Evolutionary conservation across 106 monocot genomes (phyloP).

Genomic region (Gastrodia elata): DNA sequence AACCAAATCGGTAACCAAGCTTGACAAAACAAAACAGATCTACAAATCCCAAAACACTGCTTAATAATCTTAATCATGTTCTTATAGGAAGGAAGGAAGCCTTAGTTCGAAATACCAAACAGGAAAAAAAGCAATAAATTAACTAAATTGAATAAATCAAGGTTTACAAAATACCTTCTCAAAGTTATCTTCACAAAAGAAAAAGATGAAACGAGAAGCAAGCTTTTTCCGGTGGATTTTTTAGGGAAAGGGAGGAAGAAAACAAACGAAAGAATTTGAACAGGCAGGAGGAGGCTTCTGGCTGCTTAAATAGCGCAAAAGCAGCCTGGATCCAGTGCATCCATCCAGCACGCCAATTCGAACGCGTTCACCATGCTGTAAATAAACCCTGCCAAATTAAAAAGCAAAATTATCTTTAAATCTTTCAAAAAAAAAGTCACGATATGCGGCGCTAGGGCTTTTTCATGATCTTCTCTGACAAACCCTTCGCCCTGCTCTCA

Average conservation of each 20-base stretch:
- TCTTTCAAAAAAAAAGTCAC: no score
- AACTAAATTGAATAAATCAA: not conserved
- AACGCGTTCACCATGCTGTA: no score
- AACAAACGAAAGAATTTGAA: not conserved
- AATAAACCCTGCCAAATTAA: no score
- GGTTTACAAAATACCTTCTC: not conserved
- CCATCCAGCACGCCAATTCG: no score
- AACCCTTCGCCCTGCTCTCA: no score
- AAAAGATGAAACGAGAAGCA: not conserved
- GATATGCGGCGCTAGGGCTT: no score
- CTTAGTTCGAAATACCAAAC: not conserved
- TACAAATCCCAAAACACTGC: not conserved
- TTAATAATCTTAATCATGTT: not conserved
- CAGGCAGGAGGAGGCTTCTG: not conserved
- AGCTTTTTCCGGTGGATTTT: not conserved
- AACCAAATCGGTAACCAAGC: not conserved
- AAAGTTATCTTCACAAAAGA: not conserved
- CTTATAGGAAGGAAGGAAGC: not conserved
- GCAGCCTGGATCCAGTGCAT: not conserved
- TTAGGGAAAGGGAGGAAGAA: not conserved
- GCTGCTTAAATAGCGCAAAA: not conserved
- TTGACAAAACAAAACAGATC: not conserved
- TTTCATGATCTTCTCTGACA: no score
- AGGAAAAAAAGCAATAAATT: not conserved
- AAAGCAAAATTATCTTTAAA: no score